Conservation (phyloP, 345 rosid genomes). For the Adansonia digitata region DNA sequence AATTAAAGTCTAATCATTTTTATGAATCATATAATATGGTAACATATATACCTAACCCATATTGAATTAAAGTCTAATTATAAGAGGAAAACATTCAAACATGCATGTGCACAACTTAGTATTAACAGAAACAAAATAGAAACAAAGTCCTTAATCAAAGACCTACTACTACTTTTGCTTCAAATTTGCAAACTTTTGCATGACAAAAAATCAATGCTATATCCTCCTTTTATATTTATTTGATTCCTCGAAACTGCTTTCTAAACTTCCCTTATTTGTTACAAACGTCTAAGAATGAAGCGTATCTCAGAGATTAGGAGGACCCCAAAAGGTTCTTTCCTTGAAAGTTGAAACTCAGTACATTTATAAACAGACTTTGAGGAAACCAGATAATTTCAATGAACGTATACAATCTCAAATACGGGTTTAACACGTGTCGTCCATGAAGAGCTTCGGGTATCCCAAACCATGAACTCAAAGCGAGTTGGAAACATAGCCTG, state of each 20-base stretch:
- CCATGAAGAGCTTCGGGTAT: slow-evolving; percentile 1
- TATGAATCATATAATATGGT: no score
- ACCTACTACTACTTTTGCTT: background rate
- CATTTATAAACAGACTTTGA: background rate
- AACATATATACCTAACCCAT: no score
- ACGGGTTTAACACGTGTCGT: background rate
- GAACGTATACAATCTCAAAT: background rate
- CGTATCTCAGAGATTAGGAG: background rate
- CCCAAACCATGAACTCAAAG: background rate
- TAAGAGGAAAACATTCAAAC: background rate
- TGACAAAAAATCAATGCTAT: background rate
- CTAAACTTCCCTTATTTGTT: background rate
- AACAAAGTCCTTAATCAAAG: no score
- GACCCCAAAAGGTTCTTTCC: background rate
- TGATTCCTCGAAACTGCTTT: background rate
- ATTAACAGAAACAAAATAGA: background rate
- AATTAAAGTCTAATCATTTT: background rate
- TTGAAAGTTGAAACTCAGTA: background rate
- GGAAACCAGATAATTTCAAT: background rate
- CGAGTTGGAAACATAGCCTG: background rate
- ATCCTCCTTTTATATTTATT: background rate
- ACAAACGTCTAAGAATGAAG: background rate
- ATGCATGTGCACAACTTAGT: background rate
- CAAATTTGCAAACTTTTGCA: background rate
- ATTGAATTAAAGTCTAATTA: background rate